Conservation (phyloP, 1,284 basidiomycete genomes). For the Trichosporon faecale region DNA sequence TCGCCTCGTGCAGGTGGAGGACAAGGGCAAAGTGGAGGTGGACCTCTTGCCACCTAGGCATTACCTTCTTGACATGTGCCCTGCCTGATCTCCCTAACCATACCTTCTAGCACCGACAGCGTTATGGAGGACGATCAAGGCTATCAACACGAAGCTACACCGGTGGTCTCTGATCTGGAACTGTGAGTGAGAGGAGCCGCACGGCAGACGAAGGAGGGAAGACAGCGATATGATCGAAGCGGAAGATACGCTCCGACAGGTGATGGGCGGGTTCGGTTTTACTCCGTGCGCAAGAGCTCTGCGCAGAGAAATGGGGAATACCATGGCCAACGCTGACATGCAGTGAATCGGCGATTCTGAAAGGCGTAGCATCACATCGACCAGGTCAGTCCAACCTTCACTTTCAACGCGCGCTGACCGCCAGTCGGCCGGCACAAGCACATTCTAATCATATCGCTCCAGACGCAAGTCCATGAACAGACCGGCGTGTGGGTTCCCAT, state of each 20-base stretch:
- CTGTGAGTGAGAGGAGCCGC: conserved; percentile 18
- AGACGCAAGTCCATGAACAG: conserved; percentile 35
- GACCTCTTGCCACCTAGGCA: conserved; percentile 9
- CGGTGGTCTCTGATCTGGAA: conserved; percentile 25
- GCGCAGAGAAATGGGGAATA: neutral
- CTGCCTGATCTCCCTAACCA: conserved; percentile 2
- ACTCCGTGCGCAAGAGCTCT: neutral
- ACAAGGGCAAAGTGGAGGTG: conserved; percentile 1
- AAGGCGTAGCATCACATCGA: conserved; percentile 31
- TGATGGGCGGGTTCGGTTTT: neutral
- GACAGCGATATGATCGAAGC: neutral
- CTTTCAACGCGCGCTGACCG: neutral
- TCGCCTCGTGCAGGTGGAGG: neutral
- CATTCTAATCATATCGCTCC: conserved; percentile 40
- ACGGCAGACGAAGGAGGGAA: neutral
- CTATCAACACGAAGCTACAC: conserved; percentile 23
- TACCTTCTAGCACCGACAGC: neutral
- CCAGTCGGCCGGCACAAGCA: conserved; percentile 44
- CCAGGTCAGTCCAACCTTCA: conserved; percentile 27
- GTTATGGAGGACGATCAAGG: conserved; percentile 10
- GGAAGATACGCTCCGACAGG: neutral
- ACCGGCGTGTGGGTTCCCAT: conserved; percentile 55
- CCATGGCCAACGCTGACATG: conserved; percentile 13
- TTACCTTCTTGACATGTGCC: conserved; percentile 1
- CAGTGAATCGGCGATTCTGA: conserved; percentile 40